Conservation (phyloP, 225 moss, liverwort and hornwort species). For the Marchantia polymorpha region DNA sequence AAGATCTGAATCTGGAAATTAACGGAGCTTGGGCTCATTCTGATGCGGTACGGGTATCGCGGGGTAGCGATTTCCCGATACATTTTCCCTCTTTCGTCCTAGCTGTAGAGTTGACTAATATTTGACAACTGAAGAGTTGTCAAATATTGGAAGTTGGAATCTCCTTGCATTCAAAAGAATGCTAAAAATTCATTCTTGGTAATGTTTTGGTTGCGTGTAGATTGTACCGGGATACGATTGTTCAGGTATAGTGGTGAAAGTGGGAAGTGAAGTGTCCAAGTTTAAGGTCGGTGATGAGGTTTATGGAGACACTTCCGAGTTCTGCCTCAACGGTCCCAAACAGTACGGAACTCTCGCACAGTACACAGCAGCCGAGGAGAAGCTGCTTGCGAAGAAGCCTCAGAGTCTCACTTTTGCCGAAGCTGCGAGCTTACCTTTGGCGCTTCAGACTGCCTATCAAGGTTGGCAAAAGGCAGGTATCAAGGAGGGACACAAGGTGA, state of each 20-base stretch:
- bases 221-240: slow-evolving; percentile 86
- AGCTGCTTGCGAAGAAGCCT: slow-evolving; percentile 69
- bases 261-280: slow-evolving; percentile 65
- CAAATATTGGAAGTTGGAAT: too few relatives aligned
- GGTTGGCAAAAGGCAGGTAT: slow-evolving; percentile 54
- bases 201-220: slow-evolving; percentile 33
- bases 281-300: slow-evolving; percentile 83
- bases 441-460: slow-evolving; percentile 74
- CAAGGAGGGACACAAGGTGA: slow-evolving; percentile 63
- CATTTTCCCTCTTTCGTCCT: too few relatives aligned
- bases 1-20: too few relatives aligned
- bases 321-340: slow-evolving; percentile 46
- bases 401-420: slow-evolving; percentile 58
- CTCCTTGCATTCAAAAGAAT: too few relatives aligned
- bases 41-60: too few relatives aligned
- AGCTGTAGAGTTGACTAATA: too few relatives aligned
- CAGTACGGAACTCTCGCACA: slow-evolving; percentile 68
- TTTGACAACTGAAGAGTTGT: too few relatives aligned
- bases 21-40: too few relatives aligned
- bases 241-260: slow-evolving; percentile 69
- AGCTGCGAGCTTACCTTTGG: slow-evolving; percentile 75
- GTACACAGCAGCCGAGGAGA: slow-evolving; percentile 73
- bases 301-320: slow-evolving; percentile 62
- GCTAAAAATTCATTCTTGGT: not conserved
- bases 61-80: too few relatives aligned